Conservation (phyloP, 371 early-diverging fungal species). For the Nosema muscidifuracis region DNA sequence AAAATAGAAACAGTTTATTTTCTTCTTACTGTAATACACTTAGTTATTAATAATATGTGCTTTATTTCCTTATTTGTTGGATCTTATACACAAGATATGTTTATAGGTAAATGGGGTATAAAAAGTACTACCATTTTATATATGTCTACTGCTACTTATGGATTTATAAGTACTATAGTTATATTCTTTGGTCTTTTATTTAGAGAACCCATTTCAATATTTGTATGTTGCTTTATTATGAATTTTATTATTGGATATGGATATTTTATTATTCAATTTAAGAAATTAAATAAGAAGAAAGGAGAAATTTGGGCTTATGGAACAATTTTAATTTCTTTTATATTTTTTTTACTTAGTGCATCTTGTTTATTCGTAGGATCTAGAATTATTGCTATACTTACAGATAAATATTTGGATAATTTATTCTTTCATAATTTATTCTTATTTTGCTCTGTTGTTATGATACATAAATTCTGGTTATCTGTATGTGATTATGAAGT, state of each 20-base stretch:
- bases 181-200: conserved; percentile 12
- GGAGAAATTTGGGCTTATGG: conserved; percentile 59
- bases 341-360: conserved; percentile 25
- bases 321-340: conserved; percentile 30
- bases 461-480: conserved; percentile 60
- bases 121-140: conserved; percentile 16
- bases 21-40: conserved; percentile 29
- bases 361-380: conserved; percentile 33
- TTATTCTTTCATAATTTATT: conserved; percentile 50
- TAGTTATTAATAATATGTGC: conserved; percentile 30
- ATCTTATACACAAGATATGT: conserved; percentile 35
- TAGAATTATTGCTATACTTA: conserved; percentile 25
- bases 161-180: conserved; percentile 7
- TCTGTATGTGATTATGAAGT: conserved; percentile 54
- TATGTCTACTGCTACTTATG: conserved; percentile 23
- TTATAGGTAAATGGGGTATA: conserved; percentile 31
- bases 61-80: conserved; percentile 48
- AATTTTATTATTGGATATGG: conserved; percentile 26
- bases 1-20: neutral
- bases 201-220: conserved; percentile 9
- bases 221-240: conserved; percentile 8
- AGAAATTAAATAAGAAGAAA: conserved; percentile 35
- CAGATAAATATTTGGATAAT: conserved; percentile 53
- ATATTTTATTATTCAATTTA: conserved; percentile 40
- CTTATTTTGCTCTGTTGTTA: conserved; percentile 46